Evolutionary conservation across 2,329 filamentous ascomycete species (phyloP).

Genomic region (Pseudogymnoascus sp.): DNA sequence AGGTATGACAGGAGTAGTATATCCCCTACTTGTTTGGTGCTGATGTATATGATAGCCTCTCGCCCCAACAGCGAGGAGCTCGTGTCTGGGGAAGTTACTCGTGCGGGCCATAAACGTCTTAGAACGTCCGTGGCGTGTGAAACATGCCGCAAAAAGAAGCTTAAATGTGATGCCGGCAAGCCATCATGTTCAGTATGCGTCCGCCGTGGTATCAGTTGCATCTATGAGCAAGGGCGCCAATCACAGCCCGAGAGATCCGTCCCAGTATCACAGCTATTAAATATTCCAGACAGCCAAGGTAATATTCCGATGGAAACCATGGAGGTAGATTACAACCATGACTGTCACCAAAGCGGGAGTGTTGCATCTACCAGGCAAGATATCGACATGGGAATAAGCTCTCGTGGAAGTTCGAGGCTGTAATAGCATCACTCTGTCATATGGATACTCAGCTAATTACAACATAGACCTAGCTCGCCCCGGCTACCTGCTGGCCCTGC

Average conservation of each 20-base stretch:
- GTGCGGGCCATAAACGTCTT: slow-evolving; percentile 3
- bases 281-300: neutral
- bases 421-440: neutral
- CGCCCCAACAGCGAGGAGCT: neutral
- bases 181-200: slow-evolving; percentile 5
- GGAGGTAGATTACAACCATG: neutral
- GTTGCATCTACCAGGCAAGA: neutral
- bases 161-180: slow-evolving; percentile 5
- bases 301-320: neutral
- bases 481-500: neutral
- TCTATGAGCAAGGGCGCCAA: slow-evolving; percentile 7
- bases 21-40: neutral
- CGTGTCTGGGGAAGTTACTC: neutral
- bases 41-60: neutral
- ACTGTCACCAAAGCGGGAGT: neutral
- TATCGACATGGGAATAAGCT: neutral
- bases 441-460: slow-evolving; percentile 1
- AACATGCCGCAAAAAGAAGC: slow-evolving; percentile 9
- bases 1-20: neutral
- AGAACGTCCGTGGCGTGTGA: slow-evolving; percentile 9
- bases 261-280: neutral
- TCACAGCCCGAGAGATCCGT: slow-evolving; percentile 4
- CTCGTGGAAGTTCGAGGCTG: neutral
- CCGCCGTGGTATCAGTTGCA: neutral
- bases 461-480: neutral